These are phyloP conservation scores for Cucurbita argyrosperma DNA, from an alignment of 306 rosid species.

Conservation along the genomic window DNA sequence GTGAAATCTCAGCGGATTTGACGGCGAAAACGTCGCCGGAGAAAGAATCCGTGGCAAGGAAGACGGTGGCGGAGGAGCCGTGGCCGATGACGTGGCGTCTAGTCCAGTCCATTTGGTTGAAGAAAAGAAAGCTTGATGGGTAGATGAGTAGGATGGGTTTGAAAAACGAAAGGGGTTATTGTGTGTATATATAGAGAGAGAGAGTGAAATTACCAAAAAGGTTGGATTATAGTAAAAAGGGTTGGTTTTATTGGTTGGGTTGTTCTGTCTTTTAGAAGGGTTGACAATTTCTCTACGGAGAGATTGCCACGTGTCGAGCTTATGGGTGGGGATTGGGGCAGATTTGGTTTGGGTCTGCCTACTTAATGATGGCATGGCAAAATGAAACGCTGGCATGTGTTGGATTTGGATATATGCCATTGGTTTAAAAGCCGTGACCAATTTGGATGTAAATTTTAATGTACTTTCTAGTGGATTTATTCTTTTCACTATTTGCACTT, in stretches of 20 bases:
- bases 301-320: slow-evolving; percentile 18
- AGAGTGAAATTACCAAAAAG: not conserved
- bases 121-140: not conserved
- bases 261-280: slow-evolving; percentile 8
- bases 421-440: not conserved
- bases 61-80: slow-evolving; percentile 77
- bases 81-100: slow-evolving; percentile 66
- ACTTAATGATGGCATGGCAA: slow-evolving; percentile 13
- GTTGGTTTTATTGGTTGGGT: slow-evolving; percentile 1
- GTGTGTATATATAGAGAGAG: not conserved
- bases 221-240: not conserved
- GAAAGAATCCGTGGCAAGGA: slow-evolving; percentile 23
- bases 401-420: not conserved
- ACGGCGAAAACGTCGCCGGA: slow-evolving; percentile 36
- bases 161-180: not conserved
- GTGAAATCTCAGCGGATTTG: slow-evolving; percentile 45
- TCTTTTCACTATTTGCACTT: not conserved
- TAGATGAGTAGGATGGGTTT: not conserved
- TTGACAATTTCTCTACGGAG: slow-evolving; percentile 29
- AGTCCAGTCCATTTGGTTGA: slow-evolving; percentile 47
- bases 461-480: too few relatives aligned
- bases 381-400: slow-evolving; percentile 23
- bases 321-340: slow-evolving; percentile 4
- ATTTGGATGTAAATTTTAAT: not conserved
- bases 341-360: not conserved